Evolutionary conservation across 352 stramenopile species (phyloP), one percentile per base, ranked within the genome.

Genomic region (Phytophthora cactorum): DNA sequence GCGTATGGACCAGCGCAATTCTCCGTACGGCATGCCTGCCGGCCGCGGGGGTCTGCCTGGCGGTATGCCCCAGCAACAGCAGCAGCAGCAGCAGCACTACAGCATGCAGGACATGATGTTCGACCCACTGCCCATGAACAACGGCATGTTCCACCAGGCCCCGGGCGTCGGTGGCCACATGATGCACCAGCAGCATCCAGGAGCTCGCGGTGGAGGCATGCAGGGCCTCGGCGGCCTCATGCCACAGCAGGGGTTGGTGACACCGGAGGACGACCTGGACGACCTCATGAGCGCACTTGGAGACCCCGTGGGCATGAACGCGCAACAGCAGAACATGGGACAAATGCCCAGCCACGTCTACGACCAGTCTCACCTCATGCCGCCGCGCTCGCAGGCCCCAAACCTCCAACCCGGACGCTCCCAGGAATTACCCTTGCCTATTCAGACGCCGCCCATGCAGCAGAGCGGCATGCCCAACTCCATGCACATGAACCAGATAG

Each of bases 41-140:
- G 75, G 72, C 17, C 79, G 82, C 27, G 66, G 59, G 5, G 76
- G 72, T n/a, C 53, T 79, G 57, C 72, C 78, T 15, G 77, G 73
- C 54, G 77, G 75, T 36, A 89, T 89, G 46, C 31, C 59, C 17
- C 65, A 65, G 45, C 69, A 39, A 9, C 74, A 82, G 59, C 73
- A 71, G 17, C 63, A 70, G 31, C 31, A n/a, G n/a, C n/a, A 55
- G 49, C 49, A 78, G 69, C 78, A 86, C 56, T 93, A 90, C 61
- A 46, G 57, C 9, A 89, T 91, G 81, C 80, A 80, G 70, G 83
- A 93, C 53, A 89, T 91, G 74, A 78, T 93, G 72, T 93, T 91
- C 61, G 82, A 90, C 69, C 78, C 81, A 51, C 79, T 91, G 69
- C 72, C 74, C 51, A 89, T 90, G 76, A 78, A 61, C 64, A 84